These are phyloP conservation scores for Acephala macrosclerotiorum DNA, from an alignment of 2,329 filamentous ascomycete genomes.

Conservation along the genomic window DNA sequence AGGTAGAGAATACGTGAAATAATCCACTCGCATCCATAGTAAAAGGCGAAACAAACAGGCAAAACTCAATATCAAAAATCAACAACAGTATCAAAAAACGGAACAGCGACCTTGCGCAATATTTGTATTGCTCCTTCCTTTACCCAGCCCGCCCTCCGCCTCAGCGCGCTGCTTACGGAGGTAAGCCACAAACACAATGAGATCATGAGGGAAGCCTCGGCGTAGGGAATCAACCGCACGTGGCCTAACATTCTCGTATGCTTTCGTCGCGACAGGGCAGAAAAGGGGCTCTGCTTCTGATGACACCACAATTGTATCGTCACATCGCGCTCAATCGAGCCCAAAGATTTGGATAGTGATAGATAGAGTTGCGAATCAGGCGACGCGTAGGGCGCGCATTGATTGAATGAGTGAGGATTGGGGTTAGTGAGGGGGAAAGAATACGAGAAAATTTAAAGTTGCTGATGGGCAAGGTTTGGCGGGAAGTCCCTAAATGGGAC, in stretches of 20 bases:
- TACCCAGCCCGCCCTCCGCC: not conserved
- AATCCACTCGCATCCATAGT: not conserved
- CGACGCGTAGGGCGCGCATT: constrained; percentile 5
- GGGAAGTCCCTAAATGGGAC: not conserved
- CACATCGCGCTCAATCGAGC: not conserved
- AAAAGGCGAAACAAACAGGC: not conserved
- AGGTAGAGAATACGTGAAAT: not conserved
- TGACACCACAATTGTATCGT: not conserved
- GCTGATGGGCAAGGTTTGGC: not conserved
- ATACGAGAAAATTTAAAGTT: not conserved
- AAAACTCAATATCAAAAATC: not conserved
- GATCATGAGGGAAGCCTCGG: not conserved
- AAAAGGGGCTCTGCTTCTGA: not conserved
- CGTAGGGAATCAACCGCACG: not conserved
- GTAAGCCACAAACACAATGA: not conserved
- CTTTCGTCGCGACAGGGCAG: not conserved
- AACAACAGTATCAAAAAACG: not conserved
- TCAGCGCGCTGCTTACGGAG: not conserved
- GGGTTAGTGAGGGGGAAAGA: constrained; percentile 4
- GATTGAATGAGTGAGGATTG: not conserved
- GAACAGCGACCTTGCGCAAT: constrained; percentile 1
- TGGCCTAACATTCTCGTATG: constrained; percentile 6
- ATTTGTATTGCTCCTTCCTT: not conserved
- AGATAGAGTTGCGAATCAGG: not conserved
- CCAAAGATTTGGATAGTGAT: not conserved